These are phyloP conservation scores for Fomitiporia mediterranea DNA, from an alignment of 1,284 basidiomycete species.

Conservation along the genomic window DNA sequence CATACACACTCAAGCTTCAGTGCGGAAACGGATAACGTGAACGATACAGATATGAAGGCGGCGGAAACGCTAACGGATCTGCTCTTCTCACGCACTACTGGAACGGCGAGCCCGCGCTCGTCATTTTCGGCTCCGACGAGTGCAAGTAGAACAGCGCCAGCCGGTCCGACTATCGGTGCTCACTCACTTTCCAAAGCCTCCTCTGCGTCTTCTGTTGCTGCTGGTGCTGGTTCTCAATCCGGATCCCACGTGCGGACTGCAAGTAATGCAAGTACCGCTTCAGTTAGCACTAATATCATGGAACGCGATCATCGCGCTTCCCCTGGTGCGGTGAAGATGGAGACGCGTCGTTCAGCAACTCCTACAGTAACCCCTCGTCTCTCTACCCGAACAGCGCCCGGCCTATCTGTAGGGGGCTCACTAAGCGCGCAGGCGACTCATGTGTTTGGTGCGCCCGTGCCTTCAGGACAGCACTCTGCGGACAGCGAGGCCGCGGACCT, in stretches of 20 bases:
- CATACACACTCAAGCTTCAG: constrained; percentile 16
- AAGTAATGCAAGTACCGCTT: constrained; percentile 14
- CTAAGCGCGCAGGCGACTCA: constrained; percentile 30
- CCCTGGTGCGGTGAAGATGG: neutral
- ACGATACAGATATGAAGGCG: constrained; percentile 71
- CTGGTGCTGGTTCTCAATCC: neutral
- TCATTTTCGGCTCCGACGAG: constrained; percentile 41
- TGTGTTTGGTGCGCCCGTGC: constrained; percentile 24
- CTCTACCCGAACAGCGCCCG: neutral
- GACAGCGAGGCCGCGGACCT: constrained; percentile 77
- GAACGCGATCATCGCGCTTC: constrained; percentile 1
- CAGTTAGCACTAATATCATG: neutral
- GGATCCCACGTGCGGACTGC: constrained; percentile 13
- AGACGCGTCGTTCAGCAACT: constrained; percentile 16
- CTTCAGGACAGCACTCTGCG: constrained; percentile 36
- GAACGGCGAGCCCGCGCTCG: constrained; percentile 50
- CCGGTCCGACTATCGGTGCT: constrained; percentile 23
- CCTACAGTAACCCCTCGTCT: constrained; percentile 17
- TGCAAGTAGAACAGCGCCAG: constrained; percentile 42
- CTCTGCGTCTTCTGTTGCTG: constrained; percentile 14
- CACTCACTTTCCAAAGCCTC: constrained; percentile 8
- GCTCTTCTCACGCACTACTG: constrained; percentile 51
- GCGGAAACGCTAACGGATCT: constrained; percentile 64
- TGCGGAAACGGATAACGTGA: constrained; percentile 18
- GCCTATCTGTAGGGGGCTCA: constrained; percentile 10